These are phyloP conservation scores for Euphrasia arctica DNA, from an alignment of 305 asterid species.

Conservation along the genomic window DNA sequence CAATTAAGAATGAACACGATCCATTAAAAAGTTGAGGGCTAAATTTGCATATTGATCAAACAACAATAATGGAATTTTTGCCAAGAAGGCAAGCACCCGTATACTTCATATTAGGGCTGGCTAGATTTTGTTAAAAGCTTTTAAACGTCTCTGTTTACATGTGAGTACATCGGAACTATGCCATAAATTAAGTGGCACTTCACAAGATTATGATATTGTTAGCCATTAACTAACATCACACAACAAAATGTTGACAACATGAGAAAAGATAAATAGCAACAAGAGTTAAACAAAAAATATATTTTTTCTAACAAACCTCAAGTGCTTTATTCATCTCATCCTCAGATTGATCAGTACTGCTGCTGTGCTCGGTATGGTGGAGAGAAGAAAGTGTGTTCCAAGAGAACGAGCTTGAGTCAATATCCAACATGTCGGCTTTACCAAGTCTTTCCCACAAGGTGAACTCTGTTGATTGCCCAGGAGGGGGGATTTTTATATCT, in stretches of 20 bases:
- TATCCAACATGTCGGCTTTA: conserved; percentile 79
- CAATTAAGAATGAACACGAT: conserved; percentile 24
- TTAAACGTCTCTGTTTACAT: background rate
- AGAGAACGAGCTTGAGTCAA: conserved; percentile 75
- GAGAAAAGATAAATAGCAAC: conserved; percentile 13
- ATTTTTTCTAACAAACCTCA: conserved; percentile 52
- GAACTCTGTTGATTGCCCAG: conserved; percentile 65
- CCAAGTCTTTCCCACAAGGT: conserved; percentile 96
- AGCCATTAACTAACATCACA: conserved; percentile 17
- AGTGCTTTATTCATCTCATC: conserved; percentile 87
- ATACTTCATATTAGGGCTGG: conserved; percentile 12
- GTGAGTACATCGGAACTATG: conserved; percentile 13
- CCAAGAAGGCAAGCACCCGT: background rate
- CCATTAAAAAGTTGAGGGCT: background rate
- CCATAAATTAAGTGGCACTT: background rate
- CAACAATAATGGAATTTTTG: background rate
- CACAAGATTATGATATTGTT: conserved; percentile 12
- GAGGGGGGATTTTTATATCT: conserved; percentile 44
- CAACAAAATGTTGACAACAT: conserved; percentile 9
- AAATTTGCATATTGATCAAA: conserved; percentile 1
- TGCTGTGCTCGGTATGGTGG: conserved; percentile 88
- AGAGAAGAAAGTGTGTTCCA: conserved; percentile 90
- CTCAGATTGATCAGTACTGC: conserved; percentile 85
- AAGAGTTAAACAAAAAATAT: conserved; percentile 18
- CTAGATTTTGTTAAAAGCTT: conserved; percentile 1